These are phyloP conservation scores for Biscogniauxia sp. DNA, from an alignment of 2,329 filamentous ascomycete species.

Conservation along the genomic window DNA sequence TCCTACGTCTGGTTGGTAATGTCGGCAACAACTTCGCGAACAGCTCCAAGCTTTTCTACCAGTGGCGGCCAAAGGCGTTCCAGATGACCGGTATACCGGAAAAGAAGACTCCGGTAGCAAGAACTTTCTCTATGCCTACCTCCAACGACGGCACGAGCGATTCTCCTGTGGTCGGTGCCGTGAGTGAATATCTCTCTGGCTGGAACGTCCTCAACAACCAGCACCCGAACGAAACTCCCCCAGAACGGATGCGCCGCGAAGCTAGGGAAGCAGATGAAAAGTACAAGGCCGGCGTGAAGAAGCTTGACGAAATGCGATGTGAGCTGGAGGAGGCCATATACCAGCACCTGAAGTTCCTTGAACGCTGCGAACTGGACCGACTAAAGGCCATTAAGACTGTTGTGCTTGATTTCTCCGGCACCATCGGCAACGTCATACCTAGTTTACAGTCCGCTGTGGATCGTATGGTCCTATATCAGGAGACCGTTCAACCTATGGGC, in stretches of 20 bases:
- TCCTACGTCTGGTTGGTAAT: slow-evolving; percentile 86
- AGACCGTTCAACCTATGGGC: slow-evolving; percentile 90
- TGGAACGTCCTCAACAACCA: slow-evolving; percentile 93
- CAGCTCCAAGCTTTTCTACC: slow-evolving; percentile 95
- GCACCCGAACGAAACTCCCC: slow-evolving; percentile 89
- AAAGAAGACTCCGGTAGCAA: slow-evolving; percentile 71
- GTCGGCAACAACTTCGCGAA: slow-evolving; percentile 96
- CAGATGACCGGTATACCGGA: slow-evolving; percentile 83
- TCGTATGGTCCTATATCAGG: slow-evolving; percentile 98
- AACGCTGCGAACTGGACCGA: slow-evolving; percentile 93
- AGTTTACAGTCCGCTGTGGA: slow-evolving; percentile 94
- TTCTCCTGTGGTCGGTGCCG: slow-evolving; percentile 76
- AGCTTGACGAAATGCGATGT: slow-evolving; percentile 86
- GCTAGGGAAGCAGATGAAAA: slow-evolving; percentile 87
- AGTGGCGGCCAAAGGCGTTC: slow-evolving; percentile 93
- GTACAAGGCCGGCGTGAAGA: slow-evolving; percentile 83
- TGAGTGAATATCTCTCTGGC: slow-evolving; percentile 84
- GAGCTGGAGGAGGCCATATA: slow-evolving; percentile 95
- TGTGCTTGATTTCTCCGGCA: slow-evolving; percentile 93
- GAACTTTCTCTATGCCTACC: slow-evolving; percentile 71
- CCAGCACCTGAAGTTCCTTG: slow-evolving; percentile 89
- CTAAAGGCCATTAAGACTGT: slow-evolving; percentile 98
- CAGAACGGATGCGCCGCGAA: slow-evolving; percentile 83
- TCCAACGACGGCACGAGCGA: slow-evolving; percentile 62
- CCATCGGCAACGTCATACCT: slow-evolving; percentile 96